Percentiles rank a stretch among this genome's conserved stretches.
Conservation (phyloP, 2,329 filamentous ascomycete species). For the Calonectria pseudoturangicola region DNA sequence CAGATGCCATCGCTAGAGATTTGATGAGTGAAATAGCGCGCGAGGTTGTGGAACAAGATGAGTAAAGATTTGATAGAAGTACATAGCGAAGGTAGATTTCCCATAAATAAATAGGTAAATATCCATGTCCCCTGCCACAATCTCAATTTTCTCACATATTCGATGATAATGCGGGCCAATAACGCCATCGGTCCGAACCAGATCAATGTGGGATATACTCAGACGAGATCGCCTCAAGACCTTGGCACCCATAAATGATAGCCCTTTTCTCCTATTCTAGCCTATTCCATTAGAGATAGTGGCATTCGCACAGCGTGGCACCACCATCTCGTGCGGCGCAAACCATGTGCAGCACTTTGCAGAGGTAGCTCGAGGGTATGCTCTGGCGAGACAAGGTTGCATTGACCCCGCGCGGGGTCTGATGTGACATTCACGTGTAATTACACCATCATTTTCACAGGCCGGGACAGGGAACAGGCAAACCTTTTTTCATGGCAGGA, state of each 20-base stretch:
- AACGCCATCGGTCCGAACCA: slow-evolving; percentile 1
- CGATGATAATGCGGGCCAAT: slow-evolving; percentile 16
- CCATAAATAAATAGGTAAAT: background rate
- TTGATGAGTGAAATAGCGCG: background rate
- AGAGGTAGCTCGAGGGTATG: too few species aligned
- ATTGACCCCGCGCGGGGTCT: background rate
- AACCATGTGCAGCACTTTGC: background rate
- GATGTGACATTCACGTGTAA: background rate
- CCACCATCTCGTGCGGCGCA: background rate
- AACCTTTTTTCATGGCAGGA: background rate
- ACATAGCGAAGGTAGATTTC: background rate
- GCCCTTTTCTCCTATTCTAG: background rate
- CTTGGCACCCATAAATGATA: too few species aligned
- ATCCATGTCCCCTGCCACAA: background rate
- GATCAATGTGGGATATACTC: background rate
- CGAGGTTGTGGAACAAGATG: background rate
- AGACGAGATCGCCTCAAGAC: background rate
- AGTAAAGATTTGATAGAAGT: background rate
- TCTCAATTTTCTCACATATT: background rate
- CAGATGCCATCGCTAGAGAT: background rate
- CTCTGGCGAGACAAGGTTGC: background rate
- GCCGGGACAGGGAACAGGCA: background rate
- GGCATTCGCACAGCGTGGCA: background rate
- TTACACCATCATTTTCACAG: background rate
- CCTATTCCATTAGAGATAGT: background rate